A percentile compares a stretch with the other conserved stretches of the same genome.
Evolutionary conservation across 805 yeast genomes (phyloP).

Genomic region (Ogataea polymorpha): DNA sequence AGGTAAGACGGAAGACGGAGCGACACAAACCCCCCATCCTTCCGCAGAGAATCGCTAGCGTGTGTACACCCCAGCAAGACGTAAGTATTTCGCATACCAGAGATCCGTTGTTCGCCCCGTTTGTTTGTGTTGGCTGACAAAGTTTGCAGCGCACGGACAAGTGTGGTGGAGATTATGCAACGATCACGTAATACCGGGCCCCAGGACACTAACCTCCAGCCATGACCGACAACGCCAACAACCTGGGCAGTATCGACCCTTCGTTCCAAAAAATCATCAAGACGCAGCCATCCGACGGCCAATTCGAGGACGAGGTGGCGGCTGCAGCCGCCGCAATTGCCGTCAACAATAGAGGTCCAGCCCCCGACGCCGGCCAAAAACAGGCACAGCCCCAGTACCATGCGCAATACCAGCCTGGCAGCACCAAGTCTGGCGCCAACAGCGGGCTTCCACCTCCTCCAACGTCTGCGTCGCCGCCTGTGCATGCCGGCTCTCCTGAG

Average conservation of each 20-base stretch:
- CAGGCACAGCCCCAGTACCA: not conserved
- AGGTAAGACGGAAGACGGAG: slow-evolving; percentile 7
- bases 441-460: slow-evolving; percentile 16
- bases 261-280: slow-evolving; percentile 21
- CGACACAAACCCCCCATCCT: not conserved
- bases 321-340: slow-evolving; percentile 37
- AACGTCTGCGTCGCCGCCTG: not conserved
- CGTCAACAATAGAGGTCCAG: slow-evolving; percentile 9
- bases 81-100: not conserved
- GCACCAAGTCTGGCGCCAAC: slow-evolving; percentile 6
- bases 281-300: slow-evolving; percentile 5
- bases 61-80: not conserved
- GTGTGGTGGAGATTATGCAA: slow-evolving; percentile 7
- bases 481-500: slow-evolving; percentile 3
- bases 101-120: too few species aligned
- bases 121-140: not conserved
- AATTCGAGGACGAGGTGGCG: slow-evolving; percentile 19
- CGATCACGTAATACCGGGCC: slow-evolving; percentile 13
- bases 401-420: slow-evolving; percentile 5
- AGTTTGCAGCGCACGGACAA: not conserved
- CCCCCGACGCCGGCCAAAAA: not conserved
- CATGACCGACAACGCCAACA: slow-evolving; percentile 13
- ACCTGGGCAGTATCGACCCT: slow-evolving; percentile 20
- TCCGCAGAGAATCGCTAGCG: not conserved
- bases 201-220: slow-evolving; percentile 12